These are phyloP conservation scores for Fragaria ananassa DNA, from an alignment of 306 rosid genomes.

Conservation along the genomic window DNA sequence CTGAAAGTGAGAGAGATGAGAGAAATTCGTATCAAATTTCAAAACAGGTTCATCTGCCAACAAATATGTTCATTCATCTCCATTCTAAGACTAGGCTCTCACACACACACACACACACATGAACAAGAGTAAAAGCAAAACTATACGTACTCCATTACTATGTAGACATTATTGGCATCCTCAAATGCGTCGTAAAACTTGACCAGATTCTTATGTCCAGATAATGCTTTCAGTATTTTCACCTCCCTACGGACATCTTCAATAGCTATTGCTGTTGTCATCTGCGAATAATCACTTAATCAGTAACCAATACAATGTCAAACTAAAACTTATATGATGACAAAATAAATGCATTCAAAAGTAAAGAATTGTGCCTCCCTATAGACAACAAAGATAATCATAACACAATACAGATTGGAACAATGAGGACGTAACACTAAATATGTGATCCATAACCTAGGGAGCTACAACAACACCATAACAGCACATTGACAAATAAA, in stretches of 20 bases:
- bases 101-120: background rate
- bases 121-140: background rate
- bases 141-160: constrained; percentile 93
- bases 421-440: background rate
- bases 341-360: background rate
- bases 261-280: constrained; percentile 87
- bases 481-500: background rate
- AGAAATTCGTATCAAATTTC: constrained; percentile 24
- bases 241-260: constrained; percentile 98
- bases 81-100: background rate
- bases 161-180: constrained; percentile 79
- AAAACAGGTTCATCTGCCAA: constrained; percentile 1
- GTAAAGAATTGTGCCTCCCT: background rate
- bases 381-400: background rate
- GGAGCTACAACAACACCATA: background rate
- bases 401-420: background rate
- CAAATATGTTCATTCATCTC: background rate
- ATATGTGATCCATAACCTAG: background rate
- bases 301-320: constrained; percentile 1
- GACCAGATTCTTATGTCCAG: constrained; percentile 85
- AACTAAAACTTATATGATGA: background rate
- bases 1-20: constrained; percentile 39
- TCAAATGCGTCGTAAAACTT: constrained; percentile 84
- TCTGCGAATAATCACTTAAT: constrained; percentile 52
- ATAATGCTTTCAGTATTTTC: constrained; percentile 85